These are phyloP conservation scores for Ajuga chamaepitys DNA, from an alignment of 257 asterid genomes.

Conservation along the genomic window DNA sequence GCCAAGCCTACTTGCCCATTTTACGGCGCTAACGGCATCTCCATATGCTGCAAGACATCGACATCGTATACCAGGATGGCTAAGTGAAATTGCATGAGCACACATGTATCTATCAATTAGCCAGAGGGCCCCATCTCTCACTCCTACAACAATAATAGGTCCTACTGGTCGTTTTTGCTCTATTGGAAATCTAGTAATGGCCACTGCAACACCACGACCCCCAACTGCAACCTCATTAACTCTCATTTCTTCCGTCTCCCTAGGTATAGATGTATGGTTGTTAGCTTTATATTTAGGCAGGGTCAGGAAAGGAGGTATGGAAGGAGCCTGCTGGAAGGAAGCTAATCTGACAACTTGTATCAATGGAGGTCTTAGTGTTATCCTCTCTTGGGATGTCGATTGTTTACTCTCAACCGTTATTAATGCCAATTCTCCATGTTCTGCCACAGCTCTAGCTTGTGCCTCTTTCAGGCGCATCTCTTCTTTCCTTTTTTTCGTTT, in stretches of 20 bases:
- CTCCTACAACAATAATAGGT: slow-evolving; percentile 84
- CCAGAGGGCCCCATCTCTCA: slow-evolving; percentile 94
- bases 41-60: slow-evolving; percentile 97
- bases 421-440: slow-evolving; percentile 86
- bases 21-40: slow-evolving; percentile 94
- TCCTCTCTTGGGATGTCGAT: slow-evolving; percentile 51
- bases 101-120: slow-evolving; percentile 82
- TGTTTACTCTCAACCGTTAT: slow-evolving; percentile 67
- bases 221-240: slow-evolving; percentile 80
- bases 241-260: slow-evolving; percentile 64
- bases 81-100: slow-evolving; percentile 90
- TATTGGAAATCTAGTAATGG: slow-evolving; percentile 91
- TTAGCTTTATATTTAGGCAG: slow-evolving; percentile 63
- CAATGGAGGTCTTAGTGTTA: slow-evolving; percentile 74
- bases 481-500: slow-evolving; percentile 70
- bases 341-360: slow-evolving; percentile 91
- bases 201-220: slow-evolving; percentile 92
- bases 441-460: slow-evolving; percentile 68
- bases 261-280: slow-evolving; percentile 38
- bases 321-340: slow-evolving; percentile 84
- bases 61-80: slow-evolving; percentile 97
- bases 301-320: slow-evolving; percentile 82
- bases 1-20: slow-evolving; percentile 96
- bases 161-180: slow-evolving; percentile 94
- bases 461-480: slow-evolving; percentile 68